phyloP scores from a whole-genome alignment of 2,329 filamentous ascomycete genomes.

The Aureobasidium sp. region DNA sequence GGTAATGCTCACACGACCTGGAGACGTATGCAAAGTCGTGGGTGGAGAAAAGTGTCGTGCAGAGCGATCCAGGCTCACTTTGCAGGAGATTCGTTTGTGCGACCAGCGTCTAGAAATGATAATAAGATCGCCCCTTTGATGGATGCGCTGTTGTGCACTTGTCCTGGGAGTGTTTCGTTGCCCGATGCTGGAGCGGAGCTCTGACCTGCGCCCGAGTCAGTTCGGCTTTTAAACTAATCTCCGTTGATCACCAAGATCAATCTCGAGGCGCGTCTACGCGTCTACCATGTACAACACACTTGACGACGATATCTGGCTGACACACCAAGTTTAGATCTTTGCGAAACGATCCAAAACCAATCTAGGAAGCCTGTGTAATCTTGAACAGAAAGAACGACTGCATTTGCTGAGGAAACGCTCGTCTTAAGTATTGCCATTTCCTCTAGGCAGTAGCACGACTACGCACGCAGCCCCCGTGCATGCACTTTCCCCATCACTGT shows the following conservation, averaged over 20 bases:
- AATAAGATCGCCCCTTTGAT: constrained; percentile 7
- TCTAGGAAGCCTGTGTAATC: not conserved
- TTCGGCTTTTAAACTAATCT: constrained; percentile 3
- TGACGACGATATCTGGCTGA: not conserved
- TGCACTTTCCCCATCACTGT: not conserved
- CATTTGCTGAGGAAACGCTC: not conserved
- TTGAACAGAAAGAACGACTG: not conserved
- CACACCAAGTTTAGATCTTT: not conserved
- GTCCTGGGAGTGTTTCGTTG: constrained; percentile 1
- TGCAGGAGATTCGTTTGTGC: not conserved
- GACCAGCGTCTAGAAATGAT: not conserved
- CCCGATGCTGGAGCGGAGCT: constrained; percentile 6
- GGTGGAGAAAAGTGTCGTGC: not conserved
- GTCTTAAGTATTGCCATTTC: not conserved
- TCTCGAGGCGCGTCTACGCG: constrained; percentile 1
- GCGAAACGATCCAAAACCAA: not conserved
- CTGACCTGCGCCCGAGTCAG: constrained; percentile 3
- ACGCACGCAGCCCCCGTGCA: constrained; percentile 12
- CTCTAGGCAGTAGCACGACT: constrained; percentile 14
- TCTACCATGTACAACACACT: not conserved
- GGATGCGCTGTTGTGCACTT: constrained; percentile 4
- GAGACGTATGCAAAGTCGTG: not conserved
- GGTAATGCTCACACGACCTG: constrained; percentile 9
- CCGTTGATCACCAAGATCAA: not conserved
- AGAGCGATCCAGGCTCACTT: not conserved